These are phyloP conservation scores for Fraxinus quadrangulata DNA, from an alignment of 257 asterid genomes.

Conservation along the genomic window DNA sequence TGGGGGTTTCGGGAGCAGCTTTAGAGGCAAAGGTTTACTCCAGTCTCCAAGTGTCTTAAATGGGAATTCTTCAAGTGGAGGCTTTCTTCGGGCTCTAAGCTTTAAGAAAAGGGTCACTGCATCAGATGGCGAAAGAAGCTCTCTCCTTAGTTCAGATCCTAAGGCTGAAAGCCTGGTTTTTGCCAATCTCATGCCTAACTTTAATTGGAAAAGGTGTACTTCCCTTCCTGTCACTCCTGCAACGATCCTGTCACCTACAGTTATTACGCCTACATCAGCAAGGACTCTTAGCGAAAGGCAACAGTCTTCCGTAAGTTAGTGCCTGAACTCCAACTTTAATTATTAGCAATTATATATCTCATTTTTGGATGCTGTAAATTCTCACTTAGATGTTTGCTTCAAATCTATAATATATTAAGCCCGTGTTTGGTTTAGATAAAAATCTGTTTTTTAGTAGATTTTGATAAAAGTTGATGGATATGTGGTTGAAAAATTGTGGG, in stretches of 20 bases:
- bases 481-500: too few relatives aligned
- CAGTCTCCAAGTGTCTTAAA: constrained; percentile 38
- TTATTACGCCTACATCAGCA: constrained; percentile 47
- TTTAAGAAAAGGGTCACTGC: constrained; percentile 47
- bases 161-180: constrained; percentile 58
- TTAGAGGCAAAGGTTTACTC: constrained; percentile 42
- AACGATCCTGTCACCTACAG: constrained; percentile 54
- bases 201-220: constrained; percentile 59
- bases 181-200: constrained; percentile 34
- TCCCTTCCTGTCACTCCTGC: constrained; percentile 85
- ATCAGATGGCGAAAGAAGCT: constrained; percentile 63
- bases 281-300: constrained; percentile 54
- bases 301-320: constrained; percentile 50
- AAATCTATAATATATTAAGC: background rate
- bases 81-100: constrained; percentile 70
- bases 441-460: too few relatives aligned
- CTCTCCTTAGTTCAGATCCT: constrained; percentile 57
- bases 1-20: constrained; percentile 37
- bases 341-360: constrained; percentile 5
- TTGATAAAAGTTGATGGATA: too few relatives aligned
- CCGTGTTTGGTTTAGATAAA: too few relatives aligned
- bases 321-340: constrained; percentile 20
- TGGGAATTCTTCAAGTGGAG: constrained; percentile 48
- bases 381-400: constrained; percentile 14
- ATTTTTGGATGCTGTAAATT: constrained; percentile 2